Base-by-base conservation (phyloP, 495 filamentous ascomycete species). In the Antarctomyces pellizariae region DNA sequence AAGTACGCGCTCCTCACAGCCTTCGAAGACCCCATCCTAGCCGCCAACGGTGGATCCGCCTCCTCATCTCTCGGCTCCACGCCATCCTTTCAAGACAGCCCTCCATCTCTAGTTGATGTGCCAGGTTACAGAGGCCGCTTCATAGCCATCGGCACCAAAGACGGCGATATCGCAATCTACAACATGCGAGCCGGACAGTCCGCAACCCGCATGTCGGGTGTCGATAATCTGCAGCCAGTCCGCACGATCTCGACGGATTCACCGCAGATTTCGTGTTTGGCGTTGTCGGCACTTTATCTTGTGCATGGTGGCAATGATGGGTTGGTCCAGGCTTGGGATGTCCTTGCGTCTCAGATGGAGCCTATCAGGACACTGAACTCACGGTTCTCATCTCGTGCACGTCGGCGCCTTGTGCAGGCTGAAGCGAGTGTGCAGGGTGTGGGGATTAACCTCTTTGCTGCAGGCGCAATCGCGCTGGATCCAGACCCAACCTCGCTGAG, bases 291-390 rank as follows among this genome's bases (percentile, higher is more conserved):
- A 7, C 56, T 95, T 5, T 80, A 84, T 39, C 48, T 97, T 14
- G 72, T 93, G 1, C 79, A 91, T 45, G 86, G 86, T 15, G 86
- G 86, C 22, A 90, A 76, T 36, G 86, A 97, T 45, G 84, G 86
- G 6, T 64, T 95, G 5, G 83, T 95, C 5, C 86, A 95, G 42
- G 76, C 79, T 4, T 97, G 89, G 89, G 86, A 97, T 54, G 80
- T 77, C 12, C 51, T 97, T 13, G 79, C 74, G 2, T 95, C 86
- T 0, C 74, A 62, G 4, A 52, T 62, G 6, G 62, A 68, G 13
- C 80, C 84, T 0, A 64, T 95, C 33, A 69, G 82, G 12, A 93
- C 82, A 3, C 59, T 97, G 28, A 86, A 90, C 34, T 83, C 80
- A 0, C 71, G 77, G 6, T 86, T 90, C 39, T 75, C 75, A 1